Evolutionary conservation across 2,329 filamentous ascomycete species (phyloP), one percentile per base, ranked within the genome.

Genomic region (Ambrosiella xylebori): DNA sequence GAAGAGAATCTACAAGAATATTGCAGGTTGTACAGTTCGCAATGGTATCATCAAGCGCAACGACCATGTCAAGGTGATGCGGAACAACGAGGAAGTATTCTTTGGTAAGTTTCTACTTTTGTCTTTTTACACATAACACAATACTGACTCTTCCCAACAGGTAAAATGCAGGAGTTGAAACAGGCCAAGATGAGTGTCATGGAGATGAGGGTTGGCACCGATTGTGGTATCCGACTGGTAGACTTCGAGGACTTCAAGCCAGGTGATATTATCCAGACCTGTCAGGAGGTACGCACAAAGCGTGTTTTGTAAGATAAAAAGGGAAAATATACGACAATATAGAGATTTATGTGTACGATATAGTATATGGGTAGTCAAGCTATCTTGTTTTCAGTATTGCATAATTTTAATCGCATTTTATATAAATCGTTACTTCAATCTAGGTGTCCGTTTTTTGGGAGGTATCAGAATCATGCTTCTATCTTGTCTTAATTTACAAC

Each of bases 131-230:
- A 51, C 9, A 36, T 38, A 52, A 40, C 27, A 27, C 27, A 47
- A 45, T 39, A 40, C 36, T n/a, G 7, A 36, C n/a, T 36, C 41
- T 35, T 15, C 6, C 38, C 19, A 59, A 36, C 60, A 95, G 91
- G 90, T 63, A 77, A 77, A 56, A 79, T 97, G 49, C 77, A 81
- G 15, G 87, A 87, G 1, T 80, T 98, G 60, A 96, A 93, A 73
- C 86, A 94, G 65, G 81, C 86, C 68, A 96, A 97, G 76, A 94
- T 94, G 68, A 88, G 96, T 63, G 86, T 93, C 37, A 74, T 75
- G 51, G 88, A 95, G 66, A 93, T 95, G 82, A 82, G 82, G 65
- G 97, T 95, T 71, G 90, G 89, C 60, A 81, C 78, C n/a, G 93
- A 98, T 70, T 98, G 93, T 65, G 93, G 93, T 63, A 84, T 98